Evolutionary conservation across 345 rosid genomes (phyloP).

Genomic region (Hibiscus mutabilis): DNA sequence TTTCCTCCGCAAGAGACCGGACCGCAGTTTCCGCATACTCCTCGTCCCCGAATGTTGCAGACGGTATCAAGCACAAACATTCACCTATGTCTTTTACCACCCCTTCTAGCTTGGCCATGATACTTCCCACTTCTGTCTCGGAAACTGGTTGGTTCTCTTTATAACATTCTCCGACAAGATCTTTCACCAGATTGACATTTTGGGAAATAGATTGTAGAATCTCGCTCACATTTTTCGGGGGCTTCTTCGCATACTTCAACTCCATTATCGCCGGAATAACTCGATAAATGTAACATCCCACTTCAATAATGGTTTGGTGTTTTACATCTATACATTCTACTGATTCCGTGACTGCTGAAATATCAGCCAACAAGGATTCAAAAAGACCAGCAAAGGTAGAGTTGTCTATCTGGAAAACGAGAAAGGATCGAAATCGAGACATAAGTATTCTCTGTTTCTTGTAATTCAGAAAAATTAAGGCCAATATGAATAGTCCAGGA

Average conservation of each 20-base stretch:
- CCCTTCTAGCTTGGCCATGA: constrained; percentile 35
- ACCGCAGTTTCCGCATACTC: constrained; percentile 50
- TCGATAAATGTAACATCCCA: constrained; percentile 65
- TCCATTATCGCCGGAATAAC: constrained; percentile 59
- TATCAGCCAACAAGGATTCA: constrained; percentile 40
- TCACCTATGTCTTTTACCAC: constrained; percentile 47
- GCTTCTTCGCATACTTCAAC: constrained; percentile 38
- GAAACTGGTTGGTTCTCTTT: constrained; percentile 18
- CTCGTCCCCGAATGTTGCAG: constrained; percentile 40
- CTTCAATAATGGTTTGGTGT: constrained; percentile 36
- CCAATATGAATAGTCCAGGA: not conserved
- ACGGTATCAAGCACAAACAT: constrained; percentile 59
- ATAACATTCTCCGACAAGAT: constrained; percentile 32
- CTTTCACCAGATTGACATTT: constrained; percentile 36
- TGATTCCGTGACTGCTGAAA: constrained; percentile 43
- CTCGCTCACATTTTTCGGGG: constrained; percentile 34
- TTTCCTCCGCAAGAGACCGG: constrained; percentile 58
- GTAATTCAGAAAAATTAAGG: not conserved
- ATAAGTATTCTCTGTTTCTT: not conserved
- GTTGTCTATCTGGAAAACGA: constrained; percentile 34
- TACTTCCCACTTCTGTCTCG: constrained; percentile 35
- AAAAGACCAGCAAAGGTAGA: constrained; percentile 23
- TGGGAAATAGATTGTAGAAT: constrained; percentile 45
- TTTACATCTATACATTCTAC: constrained; percentile 30
- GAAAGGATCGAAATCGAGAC: not conserved